Conservation (phyloP, 1,284 basidiomycete genomes). For the Puccinia hordei region DNA sequence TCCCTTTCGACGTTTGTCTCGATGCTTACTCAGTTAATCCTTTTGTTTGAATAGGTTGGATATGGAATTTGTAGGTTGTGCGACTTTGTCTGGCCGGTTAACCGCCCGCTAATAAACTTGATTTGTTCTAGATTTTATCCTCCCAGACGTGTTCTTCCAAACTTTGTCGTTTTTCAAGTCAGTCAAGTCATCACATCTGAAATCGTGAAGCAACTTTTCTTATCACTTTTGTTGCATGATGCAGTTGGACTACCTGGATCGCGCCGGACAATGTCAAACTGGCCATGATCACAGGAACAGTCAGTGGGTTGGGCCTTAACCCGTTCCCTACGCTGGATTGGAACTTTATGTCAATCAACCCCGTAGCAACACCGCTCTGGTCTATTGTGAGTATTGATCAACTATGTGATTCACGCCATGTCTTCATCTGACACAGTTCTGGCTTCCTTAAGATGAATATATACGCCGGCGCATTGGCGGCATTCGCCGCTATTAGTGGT, state of each 20-base stretch:
- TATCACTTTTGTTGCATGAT: neutral
- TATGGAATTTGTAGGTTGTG: constrained; percentile 44
- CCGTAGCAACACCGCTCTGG: constrained; percentile 57
- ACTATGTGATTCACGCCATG: constrained; percentile 51
- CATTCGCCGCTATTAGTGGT: constrained; percentile 1
- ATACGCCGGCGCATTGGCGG: constrained; percentile 26
- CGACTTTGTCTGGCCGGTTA: neutral
- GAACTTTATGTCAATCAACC: constrained; percentile 58
- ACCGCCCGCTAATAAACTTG: neutral
- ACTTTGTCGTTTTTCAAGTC: constrained; percentile 48
- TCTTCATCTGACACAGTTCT: constrained; percentile 2
- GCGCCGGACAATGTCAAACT: constrained; percentile 49
- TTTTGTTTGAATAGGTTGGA: constrained; percentile 6
- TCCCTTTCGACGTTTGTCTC: neutral
- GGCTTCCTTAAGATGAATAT: constrained; percentile 19
- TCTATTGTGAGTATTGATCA: constrained; percentile 54
- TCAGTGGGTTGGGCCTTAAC: constrained; percentile 59
- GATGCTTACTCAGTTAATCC: neutral
- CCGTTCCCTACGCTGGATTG: constrained; percentile 62
- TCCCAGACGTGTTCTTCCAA: constrained; percentile 48
- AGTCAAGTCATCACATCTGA: neutral
- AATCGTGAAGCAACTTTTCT: neutral
- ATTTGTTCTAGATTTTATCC: constrained; percentile 31
- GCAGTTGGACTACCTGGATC: constrained; percentile 49
- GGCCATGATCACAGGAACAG: constrained; percentile 52